These are phyloP conservation scores for Grosmannia serpens DNA, from an alignment of 2,329 filamentous ascomycete species.

Conservation along the genomic window DNA sequence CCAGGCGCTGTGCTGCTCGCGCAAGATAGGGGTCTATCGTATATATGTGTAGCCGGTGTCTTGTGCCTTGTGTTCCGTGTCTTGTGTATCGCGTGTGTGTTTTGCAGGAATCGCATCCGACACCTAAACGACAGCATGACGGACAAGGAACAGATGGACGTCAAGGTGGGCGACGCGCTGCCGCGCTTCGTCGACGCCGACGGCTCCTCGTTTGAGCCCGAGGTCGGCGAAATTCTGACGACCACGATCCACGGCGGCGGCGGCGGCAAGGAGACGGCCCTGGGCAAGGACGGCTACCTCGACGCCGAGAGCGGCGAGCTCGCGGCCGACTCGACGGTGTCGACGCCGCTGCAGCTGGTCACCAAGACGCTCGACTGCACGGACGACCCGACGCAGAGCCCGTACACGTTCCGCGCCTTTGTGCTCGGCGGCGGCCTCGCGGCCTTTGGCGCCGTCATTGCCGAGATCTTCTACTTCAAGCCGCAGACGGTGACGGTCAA, in stretches of 20 bases:
- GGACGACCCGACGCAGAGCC: background rate
- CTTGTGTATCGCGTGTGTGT: too few relatives aligned
- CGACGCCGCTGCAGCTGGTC: background rate
- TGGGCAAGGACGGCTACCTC: background rate
- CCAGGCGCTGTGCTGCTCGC: too few relatives aligned
- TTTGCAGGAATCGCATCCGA: too few relatives aligned
- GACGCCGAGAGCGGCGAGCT: background rate
- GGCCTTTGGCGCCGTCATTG: slow-evolving; percentile 25
- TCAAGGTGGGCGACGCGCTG: too few relatives aligned
- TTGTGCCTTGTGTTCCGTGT: too few relatives aligned
- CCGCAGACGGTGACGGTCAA: slow-evolving; percentile 32
- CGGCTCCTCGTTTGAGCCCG: background rate
- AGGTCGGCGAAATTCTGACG: background rate
- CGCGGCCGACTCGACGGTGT: background rate
- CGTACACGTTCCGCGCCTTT: background rate
- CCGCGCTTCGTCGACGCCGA: too few relatives aligned
- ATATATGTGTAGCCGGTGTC: too few relatives aligned
- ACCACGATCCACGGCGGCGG: background rate
- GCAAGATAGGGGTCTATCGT: too few relatives aligned
- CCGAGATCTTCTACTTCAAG: slow-evolving; percentile 35
- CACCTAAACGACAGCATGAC: too few relatives aligned
- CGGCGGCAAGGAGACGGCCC: background rate
- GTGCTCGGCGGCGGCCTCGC: slow-evolving; percentile 15
- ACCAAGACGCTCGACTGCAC: background rate
- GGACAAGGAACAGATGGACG: too few relatives aligned